phyloP scores from a whole-genome alignment of 2,329 filamentous ascomycete genomes.

The Mollisiaceae sp. region DNA sequence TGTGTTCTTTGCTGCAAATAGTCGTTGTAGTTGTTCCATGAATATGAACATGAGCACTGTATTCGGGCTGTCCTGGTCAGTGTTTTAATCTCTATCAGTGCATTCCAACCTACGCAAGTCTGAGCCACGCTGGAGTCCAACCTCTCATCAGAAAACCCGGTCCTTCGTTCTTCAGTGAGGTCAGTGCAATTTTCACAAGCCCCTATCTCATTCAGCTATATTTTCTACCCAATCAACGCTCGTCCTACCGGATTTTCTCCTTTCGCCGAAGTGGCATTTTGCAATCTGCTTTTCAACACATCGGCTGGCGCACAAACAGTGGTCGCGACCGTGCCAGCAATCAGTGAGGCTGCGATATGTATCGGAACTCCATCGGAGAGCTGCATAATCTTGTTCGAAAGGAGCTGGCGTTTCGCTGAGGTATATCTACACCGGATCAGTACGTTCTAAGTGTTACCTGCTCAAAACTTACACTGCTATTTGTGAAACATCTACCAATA shows the following conservation, averaged over 20 bases:
- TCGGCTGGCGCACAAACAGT: conserved; percentile 53
- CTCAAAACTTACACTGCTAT: conserved; percentile 48
- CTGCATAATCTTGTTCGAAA: conserved; percentile 22
- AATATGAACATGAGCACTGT: conserved; percentile 54
- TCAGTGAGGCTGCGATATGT: conserved; percentile 48
- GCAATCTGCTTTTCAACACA: conserved; percentile 51
- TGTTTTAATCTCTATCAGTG: background rate
- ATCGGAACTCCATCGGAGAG: conserved; percentile 48
- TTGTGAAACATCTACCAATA: conserved; percentile 47
- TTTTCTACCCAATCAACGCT: background rate
- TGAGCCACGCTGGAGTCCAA: conserved; percentile 52
- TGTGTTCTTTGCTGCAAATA: conserved; percentile 32
- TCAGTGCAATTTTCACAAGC: conserved; percentile 44
- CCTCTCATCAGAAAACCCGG: conserved; percentile 52
- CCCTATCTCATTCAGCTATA: conserved; percentile 35
- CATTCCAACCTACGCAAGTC: conserved; percentile 46
- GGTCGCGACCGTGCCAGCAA: conserved; percentile 52
- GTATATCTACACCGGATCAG: conserved; percentile 16
- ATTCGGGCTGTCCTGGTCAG: conserved; percentile 45
- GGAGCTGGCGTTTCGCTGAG: conserved; percentile 24
- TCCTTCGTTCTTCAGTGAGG: conserved; percentile 47
- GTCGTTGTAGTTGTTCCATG: conserved; percentile 50
- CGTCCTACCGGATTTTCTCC: conserved; percentile 24
- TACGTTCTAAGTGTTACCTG: background rate
- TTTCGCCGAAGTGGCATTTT: conserved; percentile 40